Percentiles rank a stretch among this genome's conserved stretches.
phyloP scores from a whole-genome alignment of 2,329 filamentous ascomycete species.

The Keithomyces neogunnii region DNA sequence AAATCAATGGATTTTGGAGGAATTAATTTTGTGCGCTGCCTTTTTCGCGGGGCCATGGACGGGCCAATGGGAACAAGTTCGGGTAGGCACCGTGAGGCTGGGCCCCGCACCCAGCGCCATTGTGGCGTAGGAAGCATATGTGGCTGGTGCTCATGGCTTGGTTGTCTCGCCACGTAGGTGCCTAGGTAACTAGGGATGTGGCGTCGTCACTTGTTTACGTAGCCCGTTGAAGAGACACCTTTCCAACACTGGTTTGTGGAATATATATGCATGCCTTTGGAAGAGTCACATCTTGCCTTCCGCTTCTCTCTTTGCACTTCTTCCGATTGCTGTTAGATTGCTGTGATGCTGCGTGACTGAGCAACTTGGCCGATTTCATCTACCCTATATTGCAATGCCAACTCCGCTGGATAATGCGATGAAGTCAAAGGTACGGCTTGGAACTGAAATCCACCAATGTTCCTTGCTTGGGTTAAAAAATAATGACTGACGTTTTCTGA shows the following conservation, averaged over 20 bases:
- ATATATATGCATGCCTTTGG: neutral
- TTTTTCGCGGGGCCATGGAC: conserved; percentile 14
- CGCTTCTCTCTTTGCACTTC: neutral
- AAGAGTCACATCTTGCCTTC: neutral
- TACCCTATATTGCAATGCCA: conserved; percentile 43
- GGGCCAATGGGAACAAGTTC: conserved; percentile 8
- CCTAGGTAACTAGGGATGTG: neutral
- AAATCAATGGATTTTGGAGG: conserved; percentile 13
- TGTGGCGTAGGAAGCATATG: neutral
- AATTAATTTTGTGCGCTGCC: conserved; percentile 19
- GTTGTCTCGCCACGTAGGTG: neutral
- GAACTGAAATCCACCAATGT: too few species aligned
- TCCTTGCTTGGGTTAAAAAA: too few species aligned
- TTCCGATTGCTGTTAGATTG: neutral
- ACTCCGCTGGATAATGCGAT: conserved; percentile 61
- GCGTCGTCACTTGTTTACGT: conserved; percentile 2
- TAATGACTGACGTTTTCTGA: neutral
- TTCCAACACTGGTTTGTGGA: neutral
- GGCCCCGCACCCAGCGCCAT: too few species aligned
- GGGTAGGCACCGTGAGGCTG: conserved; percentile 3
- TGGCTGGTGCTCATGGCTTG: conserved; percentile 4
- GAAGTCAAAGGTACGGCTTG: conserved; percentile 53
- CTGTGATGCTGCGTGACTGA: too few species aligned
- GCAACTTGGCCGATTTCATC: neutral
- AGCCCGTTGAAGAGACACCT: neutral